Conservation (phyloP, 2,329 filamentous ascomycete species). For the Pseudogymnoascus sp. region DNA sequence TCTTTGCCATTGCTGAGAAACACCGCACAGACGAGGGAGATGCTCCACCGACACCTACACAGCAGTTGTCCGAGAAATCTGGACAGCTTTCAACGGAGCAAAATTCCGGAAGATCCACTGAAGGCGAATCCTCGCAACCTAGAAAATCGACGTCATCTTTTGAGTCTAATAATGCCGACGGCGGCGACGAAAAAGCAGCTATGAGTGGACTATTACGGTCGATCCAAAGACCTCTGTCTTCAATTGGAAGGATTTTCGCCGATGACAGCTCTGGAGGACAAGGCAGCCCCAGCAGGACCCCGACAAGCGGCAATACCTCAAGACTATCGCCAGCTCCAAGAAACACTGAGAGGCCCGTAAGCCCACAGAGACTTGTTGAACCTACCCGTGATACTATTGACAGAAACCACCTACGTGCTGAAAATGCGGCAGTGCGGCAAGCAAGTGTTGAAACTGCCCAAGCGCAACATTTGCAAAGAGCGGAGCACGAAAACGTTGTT, state of each 20-base stretch:
- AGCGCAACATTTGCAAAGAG: conserved; percentile 69
- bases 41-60: conserved; percentile 27
- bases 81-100: conserved; percentile 45
- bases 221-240: conserved; percentile 83
- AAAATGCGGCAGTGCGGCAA: conserved; percentile 83
- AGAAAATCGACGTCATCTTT: conserved; percentile 47
- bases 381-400: conserved; percentile 15
- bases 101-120: conserved; percentile 50
- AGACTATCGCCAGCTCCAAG: conserved; percentile 25
- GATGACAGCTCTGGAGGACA: conserved; percentile 41
- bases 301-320: conserved; percentile 37
- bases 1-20: conserved; percentile 89
- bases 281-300: conserved; percentile 34
- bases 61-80: conserved; percentile 37
- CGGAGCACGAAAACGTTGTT: conserved; percentile 84
- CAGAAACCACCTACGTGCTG: conserved; percentile 48
- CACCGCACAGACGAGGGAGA: conserved; percentile 54
- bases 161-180: conserved; percentile 42
- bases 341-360: conserved; percentile 21
- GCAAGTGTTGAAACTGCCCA: conserved; percentile 86
- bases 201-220: conserved; percentile 80
- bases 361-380: conserved; percentile 21
- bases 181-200: conserved; percentile 64
- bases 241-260: conserved; percentile 90
- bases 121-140: conserved; percentile 50